Percentiles rank a stretch among this genome's conserved stretches.
These are phyloP conservation scores for Irpex rosettiformis DNA, from an alignment of 1,284 basidiomycete species.

Conservation along the genomic window DNA sequence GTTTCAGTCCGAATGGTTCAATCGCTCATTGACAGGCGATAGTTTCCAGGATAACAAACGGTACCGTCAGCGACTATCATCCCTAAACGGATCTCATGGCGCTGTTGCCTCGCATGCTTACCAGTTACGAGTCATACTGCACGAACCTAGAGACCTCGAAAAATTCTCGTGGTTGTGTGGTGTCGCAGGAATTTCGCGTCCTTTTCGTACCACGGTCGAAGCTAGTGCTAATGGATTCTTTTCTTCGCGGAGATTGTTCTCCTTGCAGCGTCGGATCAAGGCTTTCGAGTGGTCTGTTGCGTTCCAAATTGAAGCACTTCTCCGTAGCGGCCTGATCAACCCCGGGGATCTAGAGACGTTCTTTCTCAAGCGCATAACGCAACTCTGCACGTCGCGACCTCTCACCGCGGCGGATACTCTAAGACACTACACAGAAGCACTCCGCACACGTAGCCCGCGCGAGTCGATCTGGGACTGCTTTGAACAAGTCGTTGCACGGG, in stretches of 20 bases:
- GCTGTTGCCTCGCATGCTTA: slow-evolving; percentile 60
- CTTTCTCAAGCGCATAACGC: slow-evolving; percentile 40
- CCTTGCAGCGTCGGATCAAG: slow-evolving; percentile 39
- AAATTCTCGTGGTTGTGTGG: slow-evolving; percentile 50
- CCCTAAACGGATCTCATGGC: slow-evolving; percentile 50
- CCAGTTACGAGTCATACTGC: slow-evolving; percentile 59
- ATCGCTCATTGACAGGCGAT: slow-evolving; percentile 44
- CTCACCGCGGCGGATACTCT: slow-evolving; percentile 43
- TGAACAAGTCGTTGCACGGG: slow-evolving; percentile 27
- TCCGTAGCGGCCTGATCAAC: slow-evolving; percentile 56
- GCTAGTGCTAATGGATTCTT: slow-evolving; percentile 50
- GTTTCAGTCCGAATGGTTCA: slow-evolving; percentile 56
- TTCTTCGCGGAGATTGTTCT: slow-evolving; percentile 39
- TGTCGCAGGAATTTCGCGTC: slow-evolving; percentile 44
- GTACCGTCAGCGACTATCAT: slow-evolving; percentile 51
- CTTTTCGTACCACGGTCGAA: slow-evolving; percentile 38
- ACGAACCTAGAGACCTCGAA: slow-evolving; percentile 36
- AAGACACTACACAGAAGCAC: slow-evolving; percentile 43
- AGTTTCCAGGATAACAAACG: slow-evolving; percentile 36
- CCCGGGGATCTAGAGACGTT: slow-evolving; percentile 47
- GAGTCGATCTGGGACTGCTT: slow-evolving; percentile 52
- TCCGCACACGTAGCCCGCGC: slow-evolving; percentile 36
- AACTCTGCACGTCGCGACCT: slow-evolving; percentile 33
- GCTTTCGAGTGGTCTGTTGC: slow-evolving; percentile 54
- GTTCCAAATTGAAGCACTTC: slow-evolving; percentile 66